Evolutionary conservation across 2,329 filamentous ascomycete genomes (phyloP).

Genomic region (Mycosphaerelloides madeirae): DNA sequence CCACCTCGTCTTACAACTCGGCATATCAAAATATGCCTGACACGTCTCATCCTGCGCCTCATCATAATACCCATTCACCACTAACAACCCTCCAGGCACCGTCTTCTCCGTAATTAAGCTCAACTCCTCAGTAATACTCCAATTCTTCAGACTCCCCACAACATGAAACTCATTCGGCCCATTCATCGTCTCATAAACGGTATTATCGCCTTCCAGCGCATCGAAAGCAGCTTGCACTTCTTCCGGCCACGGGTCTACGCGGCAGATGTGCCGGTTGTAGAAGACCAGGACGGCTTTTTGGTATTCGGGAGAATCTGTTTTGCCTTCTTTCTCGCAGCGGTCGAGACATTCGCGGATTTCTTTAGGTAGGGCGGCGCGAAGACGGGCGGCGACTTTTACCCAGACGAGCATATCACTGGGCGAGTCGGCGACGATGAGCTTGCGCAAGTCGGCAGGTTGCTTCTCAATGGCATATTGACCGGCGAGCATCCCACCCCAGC

Average conservation of each 20-base stretch:
- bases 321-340: slow-evolving; percentile 22
- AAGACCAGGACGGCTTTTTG: slow-evolving; percentile 26
- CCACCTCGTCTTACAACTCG: slow-evolving; percentile 39
- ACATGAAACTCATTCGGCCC: slow-evolving; percentile 28
- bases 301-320: slow-evolving; percentile 26
- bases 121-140: slow-evolving; percentile 31
- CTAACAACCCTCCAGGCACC: slow-evolving; percentile 25
- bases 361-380: slow-evolving; percentile 22
- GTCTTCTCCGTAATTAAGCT: slow-evolving; percentile 35
- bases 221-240: slow-evolving; percentile 23
- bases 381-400: slow-evolving; percentile 22
- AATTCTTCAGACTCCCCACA: slow-evolving; percentile 36
- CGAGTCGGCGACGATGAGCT: slow-evolving; percentile 32
- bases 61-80: slow-evolving; percentile 41
- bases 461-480: slow-evolving; percentile 37
- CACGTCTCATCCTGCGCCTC: slow-evolving; percentile 32
- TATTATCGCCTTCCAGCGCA: slow-evolving; percentile 29
- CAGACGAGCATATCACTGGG: slow-evolving; percentile 26
- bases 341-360: slow-evolving; percentile 26
- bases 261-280: slow-evolving; percentile 27
- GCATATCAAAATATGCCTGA: slow-evolving; percentile 33
- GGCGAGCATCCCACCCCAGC: slow-evolving; percentile 51
- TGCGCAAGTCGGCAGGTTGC: slow-evolving; percentile 33
- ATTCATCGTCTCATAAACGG: slow-evolving; percentile 33
- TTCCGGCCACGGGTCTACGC: slow-evolving; percentile 26